phyloP scores from a whole-genome alignment of 1,284 basidiomycete genomes.

The Golubevia sp. region DNA sequence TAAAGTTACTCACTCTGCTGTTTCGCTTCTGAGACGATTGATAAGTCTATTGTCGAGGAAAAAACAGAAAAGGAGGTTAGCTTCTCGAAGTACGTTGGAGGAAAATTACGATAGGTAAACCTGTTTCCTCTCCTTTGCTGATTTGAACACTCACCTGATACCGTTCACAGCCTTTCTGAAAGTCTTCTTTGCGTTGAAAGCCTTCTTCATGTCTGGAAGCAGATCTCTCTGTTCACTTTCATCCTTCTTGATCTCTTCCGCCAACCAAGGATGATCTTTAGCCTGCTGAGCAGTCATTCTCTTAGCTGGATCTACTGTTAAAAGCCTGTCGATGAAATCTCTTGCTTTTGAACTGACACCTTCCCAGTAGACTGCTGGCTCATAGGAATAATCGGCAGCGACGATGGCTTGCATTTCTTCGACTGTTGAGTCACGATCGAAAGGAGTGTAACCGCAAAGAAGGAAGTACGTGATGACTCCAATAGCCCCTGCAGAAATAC shows the following conservation, averaged over 20 bases:
- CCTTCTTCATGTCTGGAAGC: conserved; percentile 56
- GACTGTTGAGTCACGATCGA: conserved; percentile 54
- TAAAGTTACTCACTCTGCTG: not conserved
- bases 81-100: too few relatives aligned
- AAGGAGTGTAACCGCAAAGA: conserved; percentile 58
- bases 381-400: conserved; percentile 53
- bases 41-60: conserved; percentile 7
- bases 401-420: conserved; percentile 61
- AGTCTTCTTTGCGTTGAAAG: conserved; percentile 57
- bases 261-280: conserved; percentile 47
- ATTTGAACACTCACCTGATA: conserved; percentile 25
- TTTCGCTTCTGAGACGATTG: conserved; percentile 17
- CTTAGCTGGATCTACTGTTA: conserved; percentile 43
- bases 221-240: conserved; percentile 41
- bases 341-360: conserved; percentile 47
- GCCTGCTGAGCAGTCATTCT: conserved; percentile 48
- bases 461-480: conserved; percentile 60
- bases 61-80: not conserved
- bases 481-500: conserved; percentile 37
- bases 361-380: conserved; percentile 51
- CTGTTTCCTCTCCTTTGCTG: too few relatives aligned
- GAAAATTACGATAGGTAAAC: too few relatives aligned
- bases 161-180: conserved; percentile 59
- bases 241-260: conserved; percentile 8
- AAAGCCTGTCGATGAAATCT: conserved; percentile 50